phyloP scores from a whole-genome alignment of 306 rosid species.

The Hippophae rhamnoides region DNA sequence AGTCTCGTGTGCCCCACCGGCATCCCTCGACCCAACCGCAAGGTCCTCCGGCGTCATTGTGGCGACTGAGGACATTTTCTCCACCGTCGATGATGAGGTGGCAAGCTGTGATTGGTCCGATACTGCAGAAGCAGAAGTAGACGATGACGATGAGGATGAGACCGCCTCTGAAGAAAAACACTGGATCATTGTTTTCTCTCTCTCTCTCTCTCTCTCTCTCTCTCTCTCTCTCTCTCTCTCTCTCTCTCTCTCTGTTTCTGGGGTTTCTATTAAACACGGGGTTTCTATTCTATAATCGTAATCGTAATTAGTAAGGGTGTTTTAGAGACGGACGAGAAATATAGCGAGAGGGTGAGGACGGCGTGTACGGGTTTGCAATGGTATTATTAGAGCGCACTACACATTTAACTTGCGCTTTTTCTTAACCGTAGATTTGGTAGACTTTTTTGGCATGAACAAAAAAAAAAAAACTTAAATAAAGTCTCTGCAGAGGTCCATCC shows the following conservation, averaged over 20 bases:
- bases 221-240: background rate
- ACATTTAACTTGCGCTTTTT: no score
- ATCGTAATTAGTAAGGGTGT: constrained; percentile 13
- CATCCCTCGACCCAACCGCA: constrained; percentile 49
- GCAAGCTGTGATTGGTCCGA: constrained; percentile 54
- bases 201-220: background rate
- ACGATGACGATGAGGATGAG: constrained; percentile 51
- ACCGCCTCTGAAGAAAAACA: constrained; percentile 70
- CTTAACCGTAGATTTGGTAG: no score
- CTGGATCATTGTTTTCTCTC: constrained; percentile 56
- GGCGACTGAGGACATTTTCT: constrained; percentile 29
- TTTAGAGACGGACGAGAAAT: constrained; percentile 8
- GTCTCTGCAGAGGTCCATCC: no score
- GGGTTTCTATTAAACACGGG: background rate
- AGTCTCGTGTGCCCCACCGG: constrained; percentile 80
- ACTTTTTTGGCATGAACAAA: no score
- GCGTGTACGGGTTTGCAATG: no score
- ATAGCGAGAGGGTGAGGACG: no score
- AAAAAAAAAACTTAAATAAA: no score
- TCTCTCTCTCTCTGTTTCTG: background rate
- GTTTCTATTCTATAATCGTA: background rate
- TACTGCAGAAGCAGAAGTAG: constrained; percentile 20
- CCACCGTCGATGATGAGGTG: constrained; percentile 38
- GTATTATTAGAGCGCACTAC: no score
- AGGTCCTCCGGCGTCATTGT: constrained; percentile 77